phyloP scores from a whole-genome alignment of 495 filamentous ascomycete species.

The Penicillium subrubescens region DNA sequence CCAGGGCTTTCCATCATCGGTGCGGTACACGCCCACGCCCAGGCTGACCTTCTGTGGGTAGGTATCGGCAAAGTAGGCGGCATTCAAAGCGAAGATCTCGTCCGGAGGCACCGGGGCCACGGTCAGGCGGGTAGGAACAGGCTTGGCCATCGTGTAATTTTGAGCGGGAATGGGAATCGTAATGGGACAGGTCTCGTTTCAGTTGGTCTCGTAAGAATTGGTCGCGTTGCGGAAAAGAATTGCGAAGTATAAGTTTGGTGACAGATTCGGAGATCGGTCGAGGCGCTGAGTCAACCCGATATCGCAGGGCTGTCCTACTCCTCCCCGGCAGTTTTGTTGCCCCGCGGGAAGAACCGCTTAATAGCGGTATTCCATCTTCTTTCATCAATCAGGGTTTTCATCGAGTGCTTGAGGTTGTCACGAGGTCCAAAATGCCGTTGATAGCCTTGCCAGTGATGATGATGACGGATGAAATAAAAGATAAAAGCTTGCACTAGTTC shows the following conservation, averaged over 20 bases:
- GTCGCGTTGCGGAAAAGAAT: slow-evolving; percentile 2
- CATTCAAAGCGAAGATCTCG: slow-evolving; percentile 53
- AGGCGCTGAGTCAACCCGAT: slow-evolving; percentile 37
- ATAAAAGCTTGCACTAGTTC: background rate
- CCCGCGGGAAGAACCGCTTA: slow-evolving; percentile 35
- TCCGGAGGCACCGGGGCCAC: slow-evolving; percentile 47
- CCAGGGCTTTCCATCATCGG: slow-evolving; percentile 57
- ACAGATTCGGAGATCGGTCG: slow-evolving; percentile 8
- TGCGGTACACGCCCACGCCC: slow-evolving; percentile 53
- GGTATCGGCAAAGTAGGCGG: slow-evolving; percentile 42
- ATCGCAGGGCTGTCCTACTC: slow-evolving; percentile 17
- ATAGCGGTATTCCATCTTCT: slow-evolving; percentile 18
- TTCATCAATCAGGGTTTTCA: slow-evolving; percentile 7
- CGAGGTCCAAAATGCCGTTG: slow-evolving; percentile 16
- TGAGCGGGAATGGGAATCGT: background rate
- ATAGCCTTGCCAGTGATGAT: slow-evolving; percentile 21
- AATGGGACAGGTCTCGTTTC: slow-evolving; percentile 4
- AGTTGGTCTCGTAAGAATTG: background rate
- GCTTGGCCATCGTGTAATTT: slow-evolving; percentile 35
- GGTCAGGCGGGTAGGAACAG: slow-evolving; percentile 31
- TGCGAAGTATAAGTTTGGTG: slow-evolving; percentile 10
- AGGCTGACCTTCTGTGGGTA: slow-evolving; percentile 52
- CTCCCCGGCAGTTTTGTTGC: slow-evolving; percentile 14
- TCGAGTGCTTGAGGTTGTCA: slow-evolving; percentile 10
- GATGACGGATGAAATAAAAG: background rate